A percentile compares a stretch with the other conserved stretches of the same genome.
Evolutionary conservation across 2,329 filamentous ascomycete genomes (phyloP).

Genomic region (Xylariaceae sp.): DNA sequence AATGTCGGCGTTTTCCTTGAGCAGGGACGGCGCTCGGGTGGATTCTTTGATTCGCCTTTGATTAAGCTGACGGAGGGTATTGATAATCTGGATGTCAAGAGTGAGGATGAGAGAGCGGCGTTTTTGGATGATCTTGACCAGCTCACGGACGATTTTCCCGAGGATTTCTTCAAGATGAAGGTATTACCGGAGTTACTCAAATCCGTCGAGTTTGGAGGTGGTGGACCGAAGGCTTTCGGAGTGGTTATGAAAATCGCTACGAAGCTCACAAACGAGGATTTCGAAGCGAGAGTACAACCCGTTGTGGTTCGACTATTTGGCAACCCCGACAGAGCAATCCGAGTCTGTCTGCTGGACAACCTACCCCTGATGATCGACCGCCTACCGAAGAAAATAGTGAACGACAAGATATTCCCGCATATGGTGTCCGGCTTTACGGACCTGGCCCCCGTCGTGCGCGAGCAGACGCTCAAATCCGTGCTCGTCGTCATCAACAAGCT

Average conservation of each 20-base stretch:
- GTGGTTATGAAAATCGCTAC: conserved; percentile 86
- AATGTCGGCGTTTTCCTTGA: conserved; percentile 84
- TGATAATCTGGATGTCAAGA: conserved; percentile 86
- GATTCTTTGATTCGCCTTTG: conserved; percentile 88
- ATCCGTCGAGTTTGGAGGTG: conserved; percentile 96
- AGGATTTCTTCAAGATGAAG: conserved; percentile 98
- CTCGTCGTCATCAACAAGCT: conserved; percentile 82
- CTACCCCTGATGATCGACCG: conserved; percentile 88
- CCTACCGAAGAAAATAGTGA: conserved; percentile 80
- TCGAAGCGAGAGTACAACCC: conserved; percentile 75
- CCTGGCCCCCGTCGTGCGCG: conserved; percentile 80
- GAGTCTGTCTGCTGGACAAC: conserved; percentile 86
- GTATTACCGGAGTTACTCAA: conserved; percentile 93
- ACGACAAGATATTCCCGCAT: conserved; percentile 94
- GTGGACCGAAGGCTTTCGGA: conserved; percentile 82
- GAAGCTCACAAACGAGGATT: conserved; percentile 86
- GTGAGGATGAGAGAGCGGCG: conserved; percentile 73
- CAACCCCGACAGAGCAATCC: conserved; percentile 85
- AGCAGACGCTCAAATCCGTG: conserved; percentile 94
- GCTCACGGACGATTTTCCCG: conserved; percentile 88
- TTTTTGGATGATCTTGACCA: conserved; percentile 85
- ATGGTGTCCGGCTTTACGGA: conserved; percentile 97
- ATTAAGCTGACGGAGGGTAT: conserved; percentile 91
- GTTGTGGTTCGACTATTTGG: conserved; percentile 82
- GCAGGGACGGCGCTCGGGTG: conserved; percentile 72